phyloP scores from a whole-genome alignment of 108 stramenopile species.

The Cyclotella kingstonii region DNA sequence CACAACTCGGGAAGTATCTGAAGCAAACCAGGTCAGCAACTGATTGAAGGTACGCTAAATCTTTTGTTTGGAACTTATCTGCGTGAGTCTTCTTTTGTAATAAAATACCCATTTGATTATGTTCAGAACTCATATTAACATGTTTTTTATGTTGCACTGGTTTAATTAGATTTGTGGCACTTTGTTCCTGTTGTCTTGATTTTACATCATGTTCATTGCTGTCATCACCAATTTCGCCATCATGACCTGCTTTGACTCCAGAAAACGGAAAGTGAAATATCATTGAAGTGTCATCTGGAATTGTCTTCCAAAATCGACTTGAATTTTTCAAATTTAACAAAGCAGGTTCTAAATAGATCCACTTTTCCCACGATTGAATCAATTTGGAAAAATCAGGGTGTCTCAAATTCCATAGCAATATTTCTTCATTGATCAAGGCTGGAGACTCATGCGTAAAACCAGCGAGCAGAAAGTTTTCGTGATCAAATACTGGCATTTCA shows the following conservation, averaged over 20 bases:
- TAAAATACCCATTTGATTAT: neutral
- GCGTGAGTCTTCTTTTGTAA: neutral
- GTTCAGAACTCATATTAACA: neutral
- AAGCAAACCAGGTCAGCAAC: conserved; percentile 19
- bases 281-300: conserved; percentile 4
- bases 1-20: conserved; percentile 15
- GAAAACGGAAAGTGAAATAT: conserved; percentile 9
- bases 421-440: neutral
- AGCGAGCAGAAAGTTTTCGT: neutral
- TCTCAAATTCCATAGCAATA: conserved; percentile 6
- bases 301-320: neutral
- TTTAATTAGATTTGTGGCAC: neutral
- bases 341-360: neutral
- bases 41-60: neutral
- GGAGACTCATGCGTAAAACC: neutral
- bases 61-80: neutral
- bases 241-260: neutral
- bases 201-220: neutral
- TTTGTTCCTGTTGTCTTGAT: neutral
- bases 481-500: conserved; percentile 7
- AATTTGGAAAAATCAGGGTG: neutral
- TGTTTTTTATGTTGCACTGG: neutral
- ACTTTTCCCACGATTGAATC: neutral
- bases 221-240: neutral
- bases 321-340: neutral